phyloP scores from a whole-genome alignment of 164 flowering plant genomes.

The Liriodendron chinense region DNA sequence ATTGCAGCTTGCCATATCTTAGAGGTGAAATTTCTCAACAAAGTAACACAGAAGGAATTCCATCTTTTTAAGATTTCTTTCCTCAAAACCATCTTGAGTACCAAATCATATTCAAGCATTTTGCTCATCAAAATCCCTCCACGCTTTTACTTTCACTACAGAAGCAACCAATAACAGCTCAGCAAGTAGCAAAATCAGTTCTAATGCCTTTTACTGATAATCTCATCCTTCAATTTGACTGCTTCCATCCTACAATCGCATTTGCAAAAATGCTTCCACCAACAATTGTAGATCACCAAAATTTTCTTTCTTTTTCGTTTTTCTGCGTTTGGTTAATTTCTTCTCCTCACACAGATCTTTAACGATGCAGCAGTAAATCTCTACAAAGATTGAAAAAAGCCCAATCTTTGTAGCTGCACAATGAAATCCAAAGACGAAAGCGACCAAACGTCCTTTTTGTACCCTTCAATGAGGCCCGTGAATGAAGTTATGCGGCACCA shows the following conservation, averaged over 20 bases:
- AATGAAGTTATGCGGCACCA: slow-evolving; percentile 65
- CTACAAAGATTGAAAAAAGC: slow-evolving; percentile 39
- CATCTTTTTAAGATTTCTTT: slow-evolving; percentile 48
- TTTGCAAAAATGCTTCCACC: slow-evolving; percentile 50
- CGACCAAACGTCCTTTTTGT: slow-evolving; percentile 45
- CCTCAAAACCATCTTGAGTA: slow-evolving; percentile 49
- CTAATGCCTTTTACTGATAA: slow-evolving; percentile 33
- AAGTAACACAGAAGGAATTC: slow-evolving; percentile 49
- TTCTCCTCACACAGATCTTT: slow-evolving; percentile 51
- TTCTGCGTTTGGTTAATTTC: slow-evolving; percentile 75
- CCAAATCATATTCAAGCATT: slow-evolving; percentile 52
- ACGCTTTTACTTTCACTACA: slow-evolving; percentile 38
- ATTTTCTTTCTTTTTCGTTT: slow-evolving; percentile 53
- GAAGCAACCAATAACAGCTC: slow-evolving; percentile 52
- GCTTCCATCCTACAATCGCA: slow-evolving; percentile 44
- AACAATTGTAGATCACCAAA: slow-evolving; percentile 39
- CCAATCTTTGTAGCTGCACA: slow-evolving; percentile 49
- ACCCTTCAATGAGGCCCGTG: slow-evolving; percentile 57
- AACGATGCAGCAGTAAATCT: slow-evolving; percentile 44
- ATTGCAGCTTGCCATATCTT: slow-evolving; percentile 58
- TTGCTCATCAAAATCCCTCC: slow-evolving; percentile 61
- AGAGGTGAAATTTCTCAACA: slow-evolving; percentile 48
- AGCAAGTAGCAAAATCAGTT: slow-evolving; percentile 40
- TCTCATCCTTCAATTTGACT: slow-evolving; percentile 48
- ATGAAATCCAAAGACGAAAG: slow-evolving; percentile 72